phyloP scores from a whole-genome alignment of 1,139 yeast species.

The Petasospora fabianii region DNA sequence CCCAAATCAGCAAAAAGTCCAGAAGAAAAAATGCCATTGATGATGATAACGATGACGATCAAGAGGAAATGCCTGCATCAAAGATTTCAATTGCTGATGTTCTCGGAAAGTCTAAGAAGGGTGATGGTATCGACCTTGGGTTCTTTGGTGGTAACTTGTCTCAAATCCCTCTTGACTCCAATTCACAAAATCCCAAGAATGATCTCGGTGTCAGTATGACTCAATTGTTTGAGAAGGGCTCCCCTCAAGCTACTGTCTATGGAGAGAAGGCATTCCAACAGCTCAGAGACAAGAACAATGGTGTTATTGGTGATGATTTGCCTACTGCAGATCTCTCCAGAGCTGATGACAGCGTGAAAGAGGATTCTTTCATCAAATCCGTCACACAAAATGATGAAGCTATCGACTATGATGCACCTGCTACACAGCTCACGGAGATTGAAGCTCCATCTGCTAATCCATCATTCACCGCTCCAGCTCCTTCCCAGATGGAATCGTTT shows the following conservation, averaged over 20 bases:
- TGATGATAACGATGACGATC: slow-evolving; percentile 16
- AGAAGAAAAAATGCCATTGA: slow-evolving; percentile 16
- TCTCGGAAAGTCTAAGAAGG: slow-evolving; percentile 7
- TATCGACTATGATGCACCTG: slow-evolving; percentile 13
- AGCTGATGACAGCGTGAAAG: slow-evolving; percentile 9
- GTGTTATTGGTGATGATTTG: slow-evolving; percentile 10
- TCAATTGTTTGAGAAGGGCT: slow-evolving; percentile 21
- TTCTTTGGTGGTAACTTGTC: slow-evolving; percentile 32
- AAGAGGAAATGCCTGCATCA: slow-evolving; percentile 6
- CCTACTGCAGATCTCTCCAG: slow-evolving; percentile 4
- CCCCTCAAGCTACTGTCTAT: slow-evolving; percentile 7
- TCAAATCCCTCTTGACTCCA: slow-evolving; percentile 13
- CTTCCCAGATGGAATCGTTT: slow-evolving; percentile 1
- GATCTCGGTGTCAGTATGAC: slow-evolving; percentile 18
- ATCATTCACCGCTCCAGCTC: not conserved
- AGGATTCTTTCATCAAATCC: slow-evolving; percentile 5
- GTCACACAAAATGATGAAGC: not conserved
- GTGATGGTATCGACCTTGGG: slow-evolving; percentile 30
- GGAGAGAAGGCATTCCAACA: slow-evolving; percentile 16
- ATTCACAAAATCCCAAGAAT: slow-evolving; percentile 15
- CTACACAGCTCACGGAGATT: slow-evolving; percentile 14
- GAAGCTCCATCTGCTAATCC: slow-evolving; percentile 12
- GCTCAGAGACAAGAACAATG: slow-evolving; percentile 12
- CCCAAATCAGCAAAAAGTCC: slow-evolving; percentile 10
- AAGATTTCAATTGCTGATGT: slow-evolving; percentile 5